Conservation (phyloP, 148 eudicot species). For the Nepenthes mirabilis region DNA sequence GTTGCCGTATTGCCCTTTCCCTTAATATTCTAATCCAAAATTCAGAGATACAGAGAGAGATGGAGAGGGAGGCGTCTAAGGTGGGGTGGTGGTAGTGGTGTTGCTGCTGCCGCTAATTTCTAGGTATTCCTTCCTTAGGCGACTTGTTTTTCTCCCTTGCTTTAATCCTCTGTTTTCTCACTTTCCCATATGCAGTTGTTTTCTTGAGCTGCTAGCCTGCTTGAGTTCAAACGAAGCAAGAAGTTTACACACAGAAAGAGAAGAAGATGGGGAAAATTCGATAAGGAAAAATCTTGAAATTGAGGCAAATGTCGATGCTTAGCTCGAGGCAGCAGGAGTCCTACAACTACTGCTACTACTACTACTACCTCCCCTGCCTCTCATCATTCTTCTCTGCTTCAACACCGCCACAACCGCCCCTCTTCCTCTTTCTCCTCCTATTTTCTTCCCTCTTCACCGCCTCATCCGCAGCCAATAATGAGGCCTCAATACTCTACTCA, state of each 20-base stretch:
- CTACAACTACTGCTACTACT: constrained; percentile 2
- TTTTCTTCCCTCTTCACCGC: constrained; percentile 8
- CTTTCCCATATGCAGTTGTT: neutral
- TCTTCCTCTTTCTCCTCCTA: constrained; percentile 8
- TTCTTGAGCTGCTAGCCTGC: constrained; percentile 3
- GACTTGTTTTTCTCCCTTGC: constrained; percentile 7
- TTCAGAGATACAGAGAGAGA: constrained; percentile 8
- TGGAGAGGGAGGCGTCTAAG: constrained; percentile 7
- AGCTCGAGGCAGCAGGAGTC: constrained; percentile 27
- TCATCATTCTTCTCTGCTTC: constrained; percentile 2
- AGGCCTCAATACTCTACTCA: constrained; percentile 24
- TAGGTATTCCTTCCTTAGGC: constrained; percentile 41
- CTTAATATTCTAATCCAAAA: neutral
- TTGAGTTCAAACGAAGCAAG: constrained; percentile 35
- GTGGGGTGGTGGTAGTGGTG: too few relatives aligned
- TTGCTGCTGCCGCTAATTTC: constrained; percentile 28
- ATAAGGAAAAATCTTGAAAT: constrained; percentile 32
- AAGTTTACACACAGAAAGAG: constrained; percentile 2
- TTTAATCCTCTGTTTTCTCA: neutral
- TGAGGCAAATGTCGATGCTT: constrained; percentile 47
- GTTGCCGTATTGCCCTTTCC: neutral
- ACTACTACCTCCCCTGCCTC: neutral
- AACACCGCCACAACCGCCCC: constrained; percentile 1
- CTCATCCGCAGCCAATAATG: constrained; percentile 6
- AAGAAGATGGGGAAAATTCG: constrained; percentile 13